phyloP scores from a whole-genome alignment of 1,139 yeast genomes.

The Diutina mesorugosa region DNA sequence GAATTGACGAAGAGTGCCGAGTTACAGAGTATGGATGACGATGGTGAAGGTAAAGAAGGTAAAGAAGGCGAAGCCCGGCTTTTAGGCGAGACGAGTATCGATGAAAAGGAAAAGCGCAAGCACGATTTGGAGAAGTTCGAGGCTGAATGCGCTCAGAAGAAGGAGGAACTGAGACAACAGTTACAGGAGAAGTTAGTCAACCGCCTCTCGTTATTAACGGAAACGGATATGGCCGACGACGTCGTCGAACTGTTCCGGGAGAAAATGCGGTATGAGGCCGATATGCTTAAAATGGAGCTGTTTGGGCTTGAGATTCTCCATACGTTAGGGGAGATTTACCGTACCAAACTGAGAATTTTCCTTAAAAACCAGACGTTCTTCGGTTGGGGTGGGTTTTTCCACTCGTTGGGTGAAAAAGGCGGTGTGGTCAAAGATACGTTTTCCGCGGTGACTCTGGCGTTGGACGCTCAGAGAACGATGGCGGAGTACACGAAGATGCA shows the following conservation, averaged over 20 bases:
- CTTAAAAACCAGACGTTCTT: conserved; percentile 49
- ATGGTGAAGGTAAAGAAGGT: conserved; percentile 14
- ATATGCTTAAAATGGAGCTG: conserved; percentile 81
- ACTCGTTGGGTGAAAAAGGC: conserved; percentile 78
- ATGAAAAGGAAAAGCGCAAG: conserved; percentile 27
- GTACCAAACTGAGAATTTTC: conserved; percentile 50
- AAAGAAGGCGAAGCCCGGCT: conserved; percentile 3
- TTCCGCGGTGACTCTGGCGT: conserved; percentile 71
- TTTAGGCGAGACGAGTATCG: neutral
- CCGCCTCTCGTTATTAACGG: conserved; percentile 67
- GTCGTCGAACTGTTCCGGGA: conserved; percentile 56
- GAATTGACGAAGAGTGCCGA: conserved; percentile 68
- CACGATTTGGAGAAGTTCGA: conserved; percentile 45
- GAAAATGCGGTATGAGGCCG: conserved; percentile 74
- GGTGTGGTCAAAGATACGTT: conserved; percentile 76
- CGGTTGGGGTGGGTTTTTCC: conserved; percentile 66
- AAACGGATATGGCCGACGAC: conserved; percentile 61
- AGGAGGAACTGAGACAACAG: conserved; percentile 10
- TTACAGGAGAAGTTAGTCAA: conserved; percentile 19
- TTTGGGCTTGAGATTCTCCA: conserved; percentile 88
- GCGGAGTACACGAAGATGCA: conserved; percentile 68
- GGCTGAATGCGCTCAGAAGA: conserved; percentile 20
- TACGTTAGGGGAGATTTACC: conserved; percentile 69
- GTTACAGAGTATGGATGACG: conserved; percentile 33
- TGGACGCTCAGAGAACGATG: conserved; percentile 85